Conservation (phyloP, 305 asterid genomes). For the Solanum chacoense region DNA sequence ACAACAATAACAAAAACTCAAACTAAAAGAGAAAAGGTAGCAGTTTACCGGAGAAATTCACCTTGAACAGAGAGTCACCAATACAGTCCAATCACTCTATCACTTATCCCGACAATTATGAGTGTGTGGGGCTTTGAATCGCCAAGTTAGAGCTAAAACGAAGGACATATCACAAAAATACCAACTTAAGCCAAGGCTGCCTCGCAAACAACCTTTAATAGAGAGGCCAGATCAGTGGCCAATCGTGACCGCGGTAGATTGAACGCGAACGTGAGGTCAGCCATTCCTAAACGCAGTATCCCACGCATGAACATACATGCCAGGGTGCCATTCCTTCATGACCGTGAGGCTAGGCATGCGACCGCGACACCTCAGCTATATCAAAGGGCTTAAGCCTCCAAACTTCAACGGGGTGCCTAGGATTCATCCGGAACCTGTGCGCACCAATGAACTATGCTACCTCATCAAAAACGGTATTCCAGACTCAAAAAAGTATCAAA, state of each 20-base stretch:
- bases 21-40: neutral
- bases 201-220: neutral
- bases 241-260: neutral
- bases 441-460: no score
- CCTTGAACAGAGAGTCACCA: neutral
- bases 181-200: neutral
- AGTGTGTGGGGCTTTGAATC: neutral
- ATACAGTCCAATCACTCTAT: neutral
- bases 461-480: no score
- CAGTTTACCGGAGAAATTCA: neutral
- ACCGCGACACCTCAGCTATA: no score
- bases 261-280: neutral
- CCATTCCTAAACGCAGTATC: neutral
- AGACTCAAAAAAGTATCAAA: no score
- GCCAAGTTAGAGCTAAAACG: neutral
- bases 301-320: neutral
- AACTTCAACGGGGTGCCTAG: no score
- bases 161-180: neutral
- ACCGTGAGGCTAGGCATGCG: no score
- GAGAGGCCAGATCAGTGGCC: neutral
- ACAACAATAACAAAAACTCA: neutral
- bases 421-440: no score
- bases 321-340: neutral
- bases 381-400: no score
- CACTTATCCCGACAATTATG: neutral